These are phyloP conservation scores for Ploettnerulaceae sp. DNA, from an alignment of 2,329 filamentous ascomycete species.

Conservation along the genomic window DNA sequence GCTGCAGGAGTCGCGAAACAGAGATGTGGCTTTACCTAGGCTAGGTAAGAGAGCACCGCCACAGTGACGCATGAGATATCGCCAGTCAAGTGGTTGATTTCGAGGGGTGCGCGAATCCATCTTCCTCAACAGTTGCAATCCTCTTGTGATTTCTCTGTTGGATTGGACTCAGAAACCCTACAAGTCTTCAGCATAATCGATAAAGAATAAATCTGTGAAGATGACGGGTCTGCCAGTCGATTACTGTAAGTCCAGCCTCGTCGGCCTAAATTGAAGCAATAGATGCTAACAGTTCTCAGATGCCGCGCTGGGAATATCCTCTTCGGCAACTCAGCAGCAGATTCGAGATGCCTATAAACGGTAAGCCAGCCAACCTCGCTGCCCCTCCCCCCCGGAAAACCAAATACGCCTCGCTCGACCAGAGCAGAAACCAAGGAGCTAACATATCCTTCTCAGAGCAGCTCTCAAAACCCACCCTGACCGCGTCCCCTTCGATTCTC, in stretches of 20 bases:
- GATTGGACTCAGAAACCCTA: background rate
- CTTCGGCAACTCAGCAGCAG: conserved; percentile 73
- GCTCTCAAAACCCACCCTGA: conserved; percentile 93
- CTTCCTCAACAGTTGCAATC: background rate
- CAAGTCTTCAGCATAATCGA: no score
- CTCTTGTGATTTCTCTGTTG: background rate
- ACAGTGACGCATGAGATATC: conserved; percentile 14
- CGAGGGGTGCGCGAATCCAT: background rate
- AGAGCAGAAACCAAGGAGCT: background rate
- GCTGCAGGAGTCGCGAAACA: background rate
- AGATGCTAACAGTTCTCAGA: conserved; percentile 44
- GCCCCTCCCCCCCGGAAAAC: background rate
- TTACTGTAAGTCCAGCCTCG: conserved; percentile 36
- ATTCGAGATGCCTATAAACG: conserved; percentile 94
- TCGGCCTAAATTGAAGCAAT: conserved; percentile 13
- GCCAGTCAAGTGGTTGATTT: background rate
- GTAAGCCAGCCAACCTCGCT: conserved; percentile 37
- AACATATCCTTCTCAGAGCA: conserved; percentile 47
- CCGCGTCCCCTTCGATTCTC: conserved; percentile 76
- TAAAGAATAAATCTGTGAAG: background rate
- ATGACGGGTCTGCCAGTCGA: conserved; percentile 20
- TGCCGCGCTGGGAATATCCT: conserved; percentile 65
- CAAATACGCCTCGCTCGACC: no score
- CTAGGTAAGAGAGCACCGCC: conserved; percentile 8
- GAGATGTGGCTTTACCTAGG: conserved; percentile 14